A percentile compares a stretch with the other conserved stretches of the same genome.
Conservation (phyloP, 805 yeast species). For the Candida corydali region DNA sequence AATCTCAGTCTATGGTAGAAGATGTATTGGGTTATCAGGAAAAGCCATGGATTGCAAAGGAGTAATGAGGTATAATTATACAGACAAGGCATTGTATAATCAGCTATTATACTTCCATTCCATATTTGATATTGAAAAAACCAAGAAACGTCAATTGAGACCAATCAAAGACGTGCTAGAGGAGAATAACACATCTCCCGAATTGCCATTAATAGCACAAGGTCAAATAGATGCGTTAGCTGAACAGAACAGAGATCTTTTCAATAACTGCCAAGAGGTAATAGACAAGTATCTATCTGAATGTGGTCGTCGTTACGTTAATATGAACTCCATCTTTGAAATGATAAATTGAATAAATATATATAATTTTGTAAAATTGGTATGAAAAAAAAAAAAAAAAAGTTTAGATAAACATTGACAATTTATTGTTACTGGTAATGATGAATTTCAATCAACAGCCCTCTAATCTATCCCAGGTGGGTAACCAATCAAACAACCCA, state of each 20-base stretch:
- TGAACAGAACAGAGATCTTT: conserved; percentile 70
- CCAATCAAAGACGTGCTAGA: conserved; percentile 44
- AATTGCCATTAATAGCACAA: conserved; percentile 27
- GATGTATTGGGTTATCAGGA: conserved; percentile 70
- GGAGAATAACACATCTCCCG: conserved; percentile 17
- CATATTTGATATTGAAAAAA: conserved; percentile 78
- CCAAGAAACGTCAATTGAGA: conserved; percentile 52
- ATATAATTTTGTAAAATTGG: neutral
- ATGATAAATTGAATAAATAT: conserved; percentile 34
- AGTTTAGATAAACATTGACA: conserved; percentile 4
- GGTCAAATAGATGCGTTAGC: conserved; percentile 69
- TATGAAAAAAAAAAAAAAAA: conserved; percentile 1
- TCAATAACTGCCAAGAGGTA: conserved; percentile 51
- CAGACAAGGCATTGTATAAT: conserved; percentile 78
- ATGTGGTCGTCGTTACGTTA: conserved; percentile 87
- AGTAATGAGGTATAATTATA: conserved; percentile 69
- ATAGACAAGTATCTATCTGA: conserved; percentile 70
- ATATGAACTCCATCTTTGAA: conserved; percentile 76
- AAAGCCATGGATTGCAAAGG: conserved; percentile 70
- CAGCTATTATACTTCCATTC: conserved; percentile 78
- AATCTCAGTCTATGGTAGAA: conserved; percentile 81
- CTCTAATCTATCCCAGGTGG: conserved; percentile 4
- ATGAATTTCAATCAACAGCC: conserved; percentile 12
- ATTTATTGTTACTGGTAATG: neutral
- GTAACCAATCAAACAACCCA: conserved; percentile 1